Evolutionary conservation across 495 filamentous ascomycete species (phyloP), one percentile per base, ranked within the genome.

Genomic region (Haplographium delicatum): DNA sequence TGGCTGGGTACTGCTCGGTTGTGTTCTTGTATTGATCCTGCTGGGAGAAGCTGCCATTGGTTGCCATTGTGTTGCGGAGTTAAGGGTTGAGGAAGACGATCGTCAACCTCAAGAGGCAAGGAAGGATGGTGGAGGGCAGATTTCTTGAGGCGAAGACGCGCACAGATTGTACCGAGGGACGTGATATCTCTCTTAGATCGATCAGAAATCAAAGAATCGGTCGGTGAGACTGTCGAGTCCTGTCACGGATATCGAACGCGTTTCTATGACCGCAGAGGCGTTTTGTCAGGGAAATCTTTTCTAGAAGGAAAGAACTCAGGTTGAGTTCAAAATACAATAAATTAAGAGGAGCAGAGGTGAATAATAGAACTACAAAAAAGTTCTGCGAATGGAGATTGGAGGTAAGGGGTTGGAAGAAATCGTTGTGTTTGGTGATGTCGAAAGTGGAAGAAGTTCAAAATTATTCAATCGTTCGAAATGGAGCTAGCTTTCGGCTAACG

Each of bases 21-120:
- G 51, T 22, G 31, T 41, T 48, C 50, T 59, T 62, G 54, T 57
- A 55, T 34, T 59, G 57, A n/a, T 62, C 60, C 46, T 60, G 60
- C 50, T 60, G 57, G 18, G 47, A 34, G 53, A 63, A 63, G 45
- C 34, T 63, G 26, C 60, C 60, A 50, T 63, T 63, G 54, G 60
- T 63, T 7, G 60, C 57, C 60, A 63, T 63, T 30, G 15, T 56
- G 27, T 26, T 31, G 33, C 25, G 10, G 30, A 34, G 48, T 25
- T 4, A 35, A 37, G 44, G 30, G 30, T 15, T 48, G 52, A 56
- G 52, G 51, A 44, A 42, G 55, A 54, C 47, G 38, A 18, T 50
- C 11, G 48, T 49, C 48, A 30, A 51, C 51, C 44, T 52, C 57
- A 49, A 43, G 20, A 28, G 19, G 6, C 25, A 15, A 49, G 3